Evolutionary conservation across 306 rosid species (phyloP), one percentile per base, ranked within the genome.

Genomic region (Cajanus cajan): DNA sequence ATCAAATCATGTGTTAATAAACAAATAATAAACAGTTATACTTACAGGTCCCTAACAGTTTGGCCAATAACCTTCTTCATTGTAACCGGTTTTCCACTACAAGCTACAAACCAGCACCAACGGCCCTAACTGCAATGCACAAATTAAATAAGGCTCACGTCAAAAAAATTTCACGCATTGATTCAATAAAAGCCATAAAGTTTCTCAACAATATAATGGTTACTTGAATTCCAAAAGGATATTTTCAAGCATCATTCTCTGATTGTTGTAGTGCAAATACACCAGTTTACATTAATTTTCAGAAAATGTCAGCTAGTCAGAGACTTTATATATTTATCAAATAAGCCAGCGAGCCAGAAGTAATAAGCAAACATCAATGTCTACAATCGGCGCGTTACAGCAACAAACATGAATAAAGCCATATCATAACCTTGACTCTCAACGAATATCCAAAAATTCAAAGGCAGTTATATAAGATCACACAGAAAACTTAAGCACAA

Each of bases 11-110:
- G 54, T 8, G 34, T 25, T 8, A 39, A 39, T 24, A 78, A 79
- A 59, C 3, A 28, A 79, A 59, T 61, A 50, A 70, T 16, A 64
- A 72, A 54, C 6, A 73, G n/a, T 43, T 18, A 84, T 8, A 87
- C 98, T 89, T 89, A 95, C 99, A 95, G 65, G 86, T 95, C 99
- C 83, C 99, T 90, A 80, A 95, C 97, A 78, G 99, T 95, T 90
- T 93, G 99, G 84, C 83, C 98, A 78, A 95, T 84, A 81, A 62
- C 99, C 84, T 95, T 95, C 98, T 95, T 95, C 99, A 95, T 95
- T 25, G 82, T 76, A 71, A 78, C 68, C 31, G 84, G 68, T 80
- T 63, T 80, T 82, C 82, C 82, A 71, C 63, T 40, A 71, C 43
- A 65, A 68, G 80, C 76, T 79, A 65, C 24, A 66, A 73, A 71